Evolutionary conservation across 2,329 filamentous ascomycete species (phyloP).

Genomic region (Fusarium drepaniforme): DNA sequence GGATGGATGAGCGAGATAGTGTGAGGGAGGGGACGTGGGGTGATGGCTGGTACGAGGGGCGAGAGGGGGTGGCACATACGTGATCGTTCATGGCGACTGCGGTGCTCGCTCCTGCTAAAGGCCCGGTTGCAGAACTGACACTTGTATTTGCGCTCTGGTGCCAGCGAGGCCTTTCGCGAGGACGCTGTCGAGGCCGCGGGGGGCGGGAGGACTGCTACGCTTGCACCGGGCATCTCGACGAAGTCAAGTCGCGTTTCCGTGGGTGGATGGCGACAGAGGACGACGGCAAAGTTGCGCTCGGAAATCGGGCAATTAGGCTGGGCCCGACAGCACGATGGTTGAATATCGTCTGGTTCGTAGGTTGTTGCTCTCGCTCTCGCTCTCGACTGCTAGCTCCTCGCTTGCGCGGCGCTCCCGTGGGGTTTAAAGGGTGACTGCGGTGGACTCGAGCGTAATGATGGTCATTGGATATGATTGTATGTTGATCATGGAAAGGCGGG

Average conservation of each 20-base stretch:
- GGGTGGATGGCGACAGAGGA: constrained; percentile 37
- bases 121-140: constrained; percentile 98
- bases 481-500: constrained; percentile 58
- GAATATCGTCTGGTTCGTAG: constrained; percentile 63
- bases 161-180: constrained; percentile 80
- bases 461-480: constrained; percentile 65
- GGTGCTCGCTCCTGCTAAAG: constrained; percentile 97
- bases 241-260: constrained; percentile 50
- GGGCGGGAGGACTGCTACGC: constrained; percentile 73
- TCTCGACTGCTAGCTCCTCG: constrained; percentile 61
- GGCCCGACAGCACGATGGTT: constrained; percentile 66
- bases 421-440: constrained; percentile 77
- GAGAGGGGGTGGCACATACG: constrained; percentile 75
- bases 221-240: constrained; percentile 77
- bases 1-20: constrained; percentile 9
- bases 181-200: constrained; percentile 76
- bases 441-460: constrained; percentile 61
- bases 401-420: constrained; percentile 75
- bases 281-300: constrained; percentile 43
- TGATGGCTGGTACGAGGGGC: constrained; percentile 18
- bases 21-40: constrained; percentile 15
- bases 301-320: constrained; percentile 41
- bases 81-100: constrained; percentile 95
- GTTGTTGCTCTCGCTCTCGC: constrained; percentile 49
- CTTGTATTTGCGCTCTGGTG: constrained; percentile 98